Evolutionary conservation across 371 early-diverging fungal genomes (phyloP).

Genomic region (Mortierella sp.): DNA sequence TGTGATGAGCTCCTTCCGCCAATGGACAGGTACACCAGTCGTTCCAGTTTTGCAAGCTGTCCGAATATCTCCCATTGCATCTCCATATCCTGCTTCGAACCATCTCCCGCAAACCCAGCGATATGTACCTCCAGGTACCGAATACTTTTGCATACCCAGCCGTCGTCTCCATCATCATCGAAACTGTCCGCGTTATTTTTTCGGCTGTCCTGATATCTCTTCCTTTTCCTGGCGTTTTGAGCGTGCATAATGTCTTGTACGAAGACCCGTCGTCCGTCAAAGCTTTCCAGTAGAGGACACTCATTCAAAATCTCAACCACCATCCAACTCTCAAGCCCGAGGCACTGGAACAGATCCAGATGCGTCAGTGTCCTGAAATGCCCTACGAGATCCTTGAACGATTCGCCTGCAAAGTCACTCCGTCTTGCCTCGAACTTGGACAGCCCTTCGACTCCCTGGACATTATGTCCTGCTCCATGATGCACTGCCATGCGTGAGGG

Average conservation of each 20-base stretch:
- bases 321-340: slow-evolving; percentile 20
- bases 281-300: slow-evolving; percentile 25
- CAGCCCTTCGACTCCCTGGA: background rate
- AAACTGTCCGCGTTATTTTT: background rate
- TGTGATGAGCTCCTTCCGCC: slow-evolving; percentile 14
- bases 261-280: slow-evolving; percentile 35
- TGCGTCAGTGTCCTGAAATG: slow-evolving; percentile 14
- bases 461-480: no score
- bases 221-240: no score
- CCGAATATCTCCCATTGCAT: slow-evolving; percentile 23
- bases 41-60: slow-evolving; percentile 20
- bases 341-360: slow-evolving; percentile 32
- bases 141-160: slow-evolving; percentile 22
- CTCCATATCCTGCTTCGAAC: slow-evolving; percentile 2
- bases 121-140: slow-evolving; percentile 26
- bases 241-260: slow-evolving; percentile 25
- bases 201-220: no score
- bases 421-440: slow-evolving; percentile 17
- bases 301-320: slow-evolving; percentile 18
- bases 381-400: slow-evolving; percentile 16
- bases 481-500: no score
- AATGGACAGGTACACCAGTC: slow-evolving; percentile 23
- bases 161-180: background rate
- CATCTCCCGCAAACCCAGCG: slow-evolving; percentile 13
- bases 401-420: slow-evolving; percentile 23